These are phyloP conservation scores for Hordeum marinum DNA, from an alignment of 176 grass and related monocot genomes.

Conservation along the genomic window DNA sequence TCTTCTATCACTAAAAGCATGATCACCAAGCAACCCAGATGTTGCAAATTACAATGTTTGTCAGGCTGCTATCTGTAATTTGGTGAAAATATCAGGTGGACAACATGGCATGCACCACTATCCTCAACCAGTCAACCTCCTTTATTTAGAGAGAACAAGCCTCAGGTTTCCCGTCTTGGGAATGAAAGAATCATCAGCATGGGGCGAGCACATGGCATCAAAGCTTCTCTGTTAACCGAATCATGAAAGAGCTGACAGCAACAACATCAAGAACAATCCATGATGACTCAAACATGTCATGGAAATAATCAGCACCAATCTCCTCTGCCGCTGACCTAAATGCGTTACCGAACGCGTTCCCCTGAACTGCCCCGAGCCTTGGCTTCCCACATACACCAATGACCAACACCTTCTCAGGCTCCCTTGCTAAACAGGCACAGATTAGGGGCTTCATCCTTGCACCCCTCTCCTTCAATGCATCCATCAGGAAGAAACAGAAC, in stretches of 20 bases:
- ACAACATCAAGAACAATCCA: conserved; percentile 73
- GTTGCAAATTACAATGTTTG: conserved; percentile 13
- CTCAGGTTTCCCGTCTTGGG: background rate
- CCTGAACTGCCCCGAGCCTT: conserved; percentile 77
- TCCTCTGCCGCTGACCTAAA: conserved; percentile 66
- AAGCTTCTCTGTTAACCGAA: conserved; percentile 75
- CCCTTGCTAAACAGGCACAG: conserved; percentile 59
- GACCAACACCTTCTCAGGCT: conserved; percentile 62
- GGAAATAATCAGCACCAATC: conserved; percentile 60
- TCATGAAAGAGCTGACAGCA: conserved; percentile 81
- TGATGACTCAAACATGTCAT: conserved; percentile 93
- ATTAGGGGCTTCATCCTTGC: conserved; percentile 80
- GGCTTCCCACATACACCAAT: conserved; percentile 77
- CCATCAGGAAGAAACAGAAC: conserved; percentile 85
- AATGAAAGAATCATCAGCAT: conserved; percentile 14
- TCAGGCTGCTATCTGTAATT: conserved; percentile 20
- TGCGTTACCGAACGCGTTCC: conserved; percentile 72
- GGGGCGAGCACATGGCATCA: conserved; percentile 26
- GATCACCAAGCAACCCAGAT: background rate
- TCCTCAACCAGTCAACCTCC: background rate
- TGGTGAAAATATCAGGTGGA: conserved; percentile 10
- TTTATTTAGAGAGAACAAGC: conserved; percentile 23
- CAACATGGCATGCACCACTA: background rate
- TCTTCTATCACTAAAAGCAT: conserved; percentile 13
- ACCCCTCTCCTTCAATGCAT: conserved; percentile 81